Base-by-base conservation (phyloP, 2,329 filamentous ascomycete species). In the Plenodomus lindquistii region DNA sequence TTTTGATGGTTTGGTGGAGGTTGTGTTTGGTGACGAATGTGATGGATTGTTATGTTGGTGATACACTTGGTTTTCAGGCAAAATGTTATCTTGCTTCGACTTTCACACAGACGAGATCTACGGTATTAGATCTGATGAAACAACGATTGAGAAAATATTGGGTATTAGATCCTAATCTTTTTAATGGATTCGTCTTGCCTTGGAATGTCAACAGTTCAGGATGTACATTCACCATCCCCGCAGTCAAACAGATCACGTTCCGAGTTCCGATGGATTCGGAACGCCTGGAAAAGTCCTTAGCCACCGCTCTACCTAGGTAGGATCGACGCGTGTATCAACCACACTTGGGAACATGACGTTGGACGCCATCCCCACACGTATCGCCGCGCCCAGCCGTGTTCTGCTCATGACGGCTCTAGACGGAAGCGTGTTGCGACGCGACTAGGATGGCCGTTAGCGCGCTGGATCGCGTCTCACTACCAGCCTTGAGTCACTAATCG, bases 401-500 rank as follows among this genome's bases (percentile, higher is more conserved):
- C 37, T 41, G 27, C 42, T 44, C 39, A 47, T 37, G 34, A 37
- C 56, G 54, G 54, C 44, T 59, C 37, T 22, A 27, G 40, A 19
- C 50, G 53, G 56, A 38, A 16, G 34, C 22, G 22, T 24, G 22
- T 41, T 29, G 19, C 40, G n/a, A 34, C 40, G 34, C 29, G 27
- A 47, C 34, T 42, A 39, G 24, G 18, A 17, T 22, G 41, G 40
- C 39, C 21, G 42, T 35, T 46, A 29, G 45, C 42, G 46, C 39
- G 40, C 39, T 24, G 24, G 18, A 22, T 24, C 22, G 5, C 22
- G 22, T 24, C 22, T 24, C 22, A 10, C 10, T 5, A 10, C 6
- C 22, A 24, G 22, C 10, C 22, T 5, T 24, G 22, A 10, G 10
- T 10, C 22, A 6, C 22, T 10, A 24, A 24, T 5, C n/a, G n/a